A percentile compares a stretch with the other conserved stretches of the same genome.
Conservation (phyloP, 2,329 filamentous ascomycete species). For the Cryoendolithus antarcticus region DNA sequence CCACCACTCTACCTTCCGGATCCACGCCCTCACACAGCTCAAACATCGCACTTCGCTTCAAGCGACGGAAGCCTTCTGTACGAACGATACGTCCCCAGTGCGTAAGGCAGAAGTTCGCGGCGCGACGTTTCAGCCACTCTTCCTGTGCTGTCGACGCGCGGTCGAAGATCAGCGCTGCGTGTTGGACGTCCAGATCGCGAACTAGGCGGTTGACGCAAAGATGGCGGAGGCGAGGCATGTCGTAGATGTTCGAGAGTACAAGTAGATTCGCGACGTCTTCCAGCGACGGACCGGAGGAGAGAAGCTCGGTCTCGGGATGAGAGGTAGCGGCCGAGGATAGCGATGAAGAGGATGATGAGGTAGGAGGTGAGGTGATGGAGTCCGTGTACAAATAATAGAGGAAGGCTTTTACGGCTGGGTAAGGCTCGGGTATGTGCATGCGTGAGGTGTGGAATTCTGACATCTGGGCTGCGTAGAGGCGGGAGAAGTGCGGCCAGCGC, state of each 20-base stretch:
- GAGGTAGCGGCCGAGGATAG: too few relatives aligned
- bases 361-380: conserved; percentile 47
- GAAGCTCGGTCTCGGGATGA: conserved; percentile 1
- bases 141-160: conserved; percentile 81
- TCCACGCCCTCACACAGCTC: conserved; percentile 91
- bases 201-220: conserved; percentile 83
- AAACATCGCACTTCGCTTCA: conserved; percentile 69
- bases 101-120: conserved; percentile 76
- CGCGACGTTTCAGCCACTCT: conserved; percentile 82
- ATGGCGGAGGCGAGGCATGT: conserved; percentile 83
- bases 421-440: conserved; percentile 96
- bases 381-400: conserved; percentile 96
- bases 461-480: conserved; percentile 89
- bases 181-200: conserved; percentile 84
- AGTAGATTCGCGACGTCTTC: conserved; percentile 85
- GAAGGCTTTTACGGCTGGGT: conserved; percentile 86
- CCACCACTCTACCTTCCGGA: conserved; percentile 79
- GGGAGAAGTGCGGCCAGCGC: conserved; percentile 91
- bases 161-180: conserved; percentile 94
- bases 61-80: conserved; percentile 69
- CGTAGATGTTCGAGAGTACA: conserved; percentile 96
- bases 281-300: conserved; percentile 47
- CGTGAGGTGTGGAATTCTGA: conserved; percentile 91
- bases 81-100: conserved; percentile 93
- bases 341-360: conserved; percentile 7